Evolutionary conservation across 2,329 filamentous ascomycete genomes (phyloP).

Genomic region (Keithomyces neogunnii): DNA sequence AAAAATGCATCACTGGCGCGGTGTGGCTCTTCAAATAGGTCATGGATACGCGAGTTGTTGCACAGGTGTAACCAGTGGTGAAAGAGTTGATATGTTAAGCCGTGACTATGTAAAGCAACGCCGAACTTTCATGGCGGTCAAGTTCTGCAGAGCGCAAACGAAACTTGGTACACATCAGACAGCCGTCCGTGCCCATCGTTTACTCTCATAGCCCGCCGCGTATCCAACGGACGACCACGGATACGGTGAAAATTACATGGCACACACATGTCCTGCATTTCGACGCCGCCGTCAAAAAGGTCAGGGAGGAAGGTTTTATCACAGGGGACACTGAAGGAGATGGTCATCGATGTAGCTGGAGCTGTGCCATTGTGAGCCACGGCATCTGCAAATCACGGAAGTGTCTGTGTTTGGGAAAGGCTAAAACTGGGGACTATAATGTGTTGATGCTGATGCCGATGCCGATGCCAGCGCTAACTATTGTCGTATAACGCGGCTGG

Average conservation of each 20-base stretch:
- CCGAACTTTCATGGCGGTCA: too few species aligned
- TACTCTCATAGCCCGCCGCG: background rate
- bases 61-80: slow-evolving; percentile 5
- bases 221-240: slow-evolving; percentile 8
- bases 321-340: slow-evolving; percentile 6
- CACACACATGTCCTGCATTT: slow-evolving; percentile 4
- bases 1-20: slow-evolving; percentile 7
- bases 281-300: slow-evolving; percentile 2
- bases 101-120: too few species aligned
- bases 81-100: background rate
- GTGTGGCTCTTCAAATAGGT: slow-evolving; percentile 3
- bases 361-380: slow-evolving; percentile 1
- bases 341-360: slow-evolving; percentile 6
- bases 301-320: slow-evolving; percentile 4
- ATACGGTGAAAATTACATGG: slow-evolving; percentile 5
- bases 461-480: too few species aligned
- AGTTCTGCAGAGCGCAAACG: background rate
- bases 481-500: too few species aligned
- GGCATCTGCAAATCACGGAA: too few species aligned
- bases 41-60: slow-evolving; percentile 2
- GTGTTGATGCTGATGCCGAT: too few species aligned
- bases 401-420: too few species aligned
- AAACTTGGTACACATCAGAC: slow-evolving; percentile 7
- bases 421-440: too few species aligned
- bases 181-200: slow-evolving; percentile 1